Evolutionary conservation across 2,329 filamentous ascomycete species (phyloP), one percentile per base, ranked within the genome.

Genomic region (Trichoderma afroharzianum): DNA sequence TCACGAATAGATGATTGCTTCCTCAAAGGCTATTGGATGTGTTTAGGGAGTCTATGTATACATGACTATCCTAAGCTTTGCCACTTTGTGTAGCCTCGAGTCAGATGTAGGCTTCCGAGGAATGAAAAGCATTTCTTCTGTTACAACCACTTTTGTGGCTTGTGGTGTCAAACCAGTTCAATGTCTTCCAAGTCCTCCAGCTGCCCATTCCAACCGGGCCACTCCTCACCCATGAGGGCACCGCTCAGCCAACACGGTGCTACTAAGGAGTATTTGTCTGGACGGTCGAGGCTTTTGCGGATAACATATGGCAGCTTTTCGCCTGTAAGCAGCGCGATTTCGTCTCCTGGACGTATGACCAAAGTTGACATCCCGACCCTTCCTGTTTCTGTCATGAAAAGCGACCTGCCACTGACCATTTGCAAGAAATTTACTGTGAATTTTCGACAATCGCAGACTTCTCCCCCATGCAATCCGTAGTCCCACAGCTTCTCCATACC

Each of bases 201-300:
- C n/a, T 53, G 4, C 24, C 62, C 62, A 53, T 43, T 50, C 62
- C 62, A 64, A 32, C 39, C 62, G 0, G 62, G 39, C 62, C 39
- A 64, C 12, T 64, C 12, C 21, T 53, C 39, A 24, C 62, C 62
- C 11, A 32, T 33, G 6, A 53, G 26, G 8, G 62, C 62, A 18
- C 62, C 62, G 12, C 62, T 64, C 6, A 64, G 6, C 62, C 62
- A 64, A 12, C 62, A 64, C 11, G 62, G 62, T 5, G 62, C 62
- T 6, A 33, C 43, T 18, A 64, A 21, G 1, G 11, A 26, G 12
- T 64, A 33, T 9, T 50, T 50, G 6, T 15, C 39, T n/a, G 43
- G 39, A 24, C 5, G 3, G 3, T 30, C 62, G 5, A 33, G 28
- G 2, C n/a, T 64, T 24, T 64, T 53, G 28, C 39, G 62, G 11